Percentiles rank a stretch among this genome's conserved stretches.
Conservation (phyloP, 305 asterid species). For the Rubia peregrina region DNA sequence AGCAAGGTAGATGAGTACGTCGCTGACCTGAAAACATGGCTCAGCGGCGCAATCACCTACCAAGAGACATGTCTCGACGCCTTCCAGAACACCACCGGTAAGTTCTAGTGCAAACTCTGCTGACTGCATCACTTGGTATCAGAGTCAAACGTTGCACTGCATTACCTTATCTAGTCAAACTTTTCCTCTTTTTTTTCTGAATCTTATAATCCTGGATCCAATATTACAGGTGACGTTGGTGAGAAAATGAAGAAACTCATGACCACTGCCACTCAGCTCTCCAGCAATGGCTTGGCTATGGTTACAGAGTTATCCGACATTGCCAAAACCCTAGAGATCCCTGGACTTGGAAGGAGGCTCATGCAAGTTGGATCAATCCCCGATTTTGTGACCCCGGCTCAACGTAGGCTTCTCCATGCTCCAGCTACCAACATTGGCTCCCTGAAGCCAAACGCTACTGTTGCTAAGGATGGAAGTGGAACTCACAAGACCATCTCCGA, state of each 20-base stretch:
- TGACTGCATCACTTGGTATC: neutral
- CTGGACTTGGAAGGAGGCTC: conserved; percentile 18
- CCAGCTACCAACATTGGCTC: neutral
- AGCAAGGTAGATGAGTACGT: conserved; percentile 20
- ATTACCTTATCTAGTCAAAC: too few relatives aligned
- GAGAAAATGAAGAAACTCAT: conserved; percentile 49
- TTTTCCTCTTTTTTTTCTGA: neutral
- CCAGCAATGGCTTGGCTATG: conserved; percentile 52
- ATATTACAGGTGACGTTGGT: conserved; percentile 36
- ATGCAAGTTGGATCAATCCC: conserved; percentile 15
- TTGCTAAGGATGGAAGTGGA: conserved; percentile 68
- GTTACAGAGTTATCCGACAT: conserved; percentile 23
- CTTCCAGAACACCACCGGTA: conserved; percentile 32
- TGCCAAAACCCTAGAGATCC: conserved; percentile 9
- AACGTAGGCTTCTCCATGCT: conserved; percentile 27
- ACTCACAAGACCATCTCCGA: conserved; percentile 36
- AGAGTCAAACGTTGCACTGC: too few relatives aligned
- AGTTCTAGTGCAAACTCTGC: neutral
- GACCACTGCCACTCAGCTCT: conserved; percentile 32
- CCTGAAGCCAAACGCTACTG: conserved; percentile 40
- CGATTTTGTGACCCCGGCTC: neutral
- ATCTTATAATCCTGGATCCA: neutral
- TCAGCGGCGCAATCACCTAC: conserved; percentile 43
- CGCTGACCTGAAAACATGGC: conserved; percentile 51
- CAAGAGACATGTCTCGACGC: conserved; percentile 63